Percentiles rank a stretch among this genome's conserved stretches.
phyloP scores from a whole-genome alignment of 1,139 yeast species.

The Yamadazyma atmosphaerica region DNA sequence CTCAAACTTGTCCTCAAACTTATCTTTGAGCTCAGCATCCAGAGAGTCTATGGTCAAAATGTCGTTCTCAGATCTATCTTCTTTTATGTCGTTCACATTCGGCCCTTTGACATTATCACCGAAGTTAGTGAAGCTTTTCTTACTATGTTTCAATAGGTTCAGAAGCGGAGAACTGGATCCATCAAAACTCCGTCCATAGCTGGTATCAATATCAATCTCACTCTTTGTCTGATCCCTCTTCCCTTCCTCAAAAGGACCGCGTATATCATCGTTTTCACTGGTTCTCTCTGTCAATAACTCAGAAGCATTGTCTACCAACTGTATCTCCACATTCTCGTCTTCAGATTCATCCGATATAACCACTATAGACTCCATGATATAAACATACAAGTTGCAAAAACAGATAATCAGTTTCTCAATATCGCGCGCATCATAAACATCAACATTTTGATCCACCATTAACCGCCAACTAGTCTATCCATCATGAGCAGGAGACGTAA shows the following conservation, averaged over 20 bases:
- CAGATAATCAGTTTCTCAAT: too few species aligned
- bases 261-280: too few species aligned
- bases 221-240: too few species aligned
- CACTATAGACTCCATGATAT: neutral
- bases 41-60: neutral
- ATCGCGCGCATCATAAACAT: neutral
- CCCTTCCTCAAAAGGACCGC: too few species aligned
- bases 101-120: too few species aligned
- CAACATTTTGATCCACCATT: neutral
- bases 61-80: neutral
- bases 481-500: conserved; percentile 17
- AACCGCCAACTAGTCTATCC: too few species aligned
- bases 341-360: neutral
- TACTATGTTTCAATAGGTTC: too few species aligned
- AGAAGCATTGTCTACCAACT: neutral
- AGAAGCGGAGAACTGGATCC: conserved; percentile 1
- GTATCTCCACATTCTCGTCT: neutral
- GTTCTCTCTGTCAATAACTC: too few species aligned
- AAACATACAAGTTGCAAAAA: too few species aligned
- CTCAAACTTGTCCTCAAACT: neutral
- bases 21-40: neutral
- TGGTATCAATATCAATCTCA: neutral
- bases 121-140: too few species aligned
- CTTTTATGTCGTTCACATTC: too few species aligned
- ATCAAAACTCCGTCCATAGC: too few species aligned